Base-by-base conservation (phyloP, 2,329 filamentous ascomycete genomes). In the Fusarium multiceps region DNA sequence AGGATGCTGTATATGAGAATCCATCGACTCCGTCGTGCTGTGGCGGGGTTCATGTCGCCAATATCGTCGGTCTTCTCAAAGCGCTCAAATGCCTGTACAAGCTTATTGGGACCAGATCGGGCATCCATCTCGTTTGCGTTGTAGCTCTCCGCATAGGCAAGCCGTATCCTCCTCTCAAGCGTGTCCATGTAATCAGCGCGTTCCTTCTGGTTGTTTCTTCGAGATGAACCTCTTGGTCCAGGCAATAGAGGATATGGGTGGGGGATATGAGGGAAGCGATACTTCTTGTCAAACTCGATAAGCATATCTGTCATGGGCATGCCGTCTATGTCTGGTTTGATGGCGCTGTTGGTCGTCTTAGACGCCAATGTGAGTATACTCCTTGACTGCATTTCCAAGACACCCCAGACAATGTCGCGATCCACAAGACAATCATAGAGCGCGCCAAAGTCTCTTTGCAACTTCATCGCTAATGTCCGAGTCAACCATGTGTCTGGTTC, bases 361-460 rank as follows among this genome's bases (percentile, higher is more conserved):
- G 83, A 84, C 20, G 84, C 82, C 82, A 91, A 89, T 78, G 88
- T 86, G 88, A 89, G 91, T 74, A 90, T 91, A 42, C 88, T 85
- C 20, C 86, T 85, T 6, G 86, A 85, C 1, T 88, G 82, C 49
- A 87, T 87, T 73, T 91, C 89, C 0, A 85, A 86, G 21, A 85
- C 85, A 58, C 90, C 89, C 89, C 90, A 93, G 1, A 86, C 76
- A 7, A 92, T 85, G 48, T 91, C 87, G 7, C 89, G 85, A 76
- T 92, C 87, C 18, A 93, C 90, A 2, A 92, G 80, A 66, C 91
- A 92, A 72, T 92, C 90, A 72, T 93, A 93, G 3, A 93, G 80
- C 0, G 88, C 87, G 4, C 88, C 88, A 72, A 93, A 92, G 69
- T 92, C 90, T 32, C 81, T 82, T 68, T 91, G 88, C n/a, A 93